phyloP scores from a whole-genome alignment of 75 land plant species.

The Isoetes taiwanensis region DNA sequence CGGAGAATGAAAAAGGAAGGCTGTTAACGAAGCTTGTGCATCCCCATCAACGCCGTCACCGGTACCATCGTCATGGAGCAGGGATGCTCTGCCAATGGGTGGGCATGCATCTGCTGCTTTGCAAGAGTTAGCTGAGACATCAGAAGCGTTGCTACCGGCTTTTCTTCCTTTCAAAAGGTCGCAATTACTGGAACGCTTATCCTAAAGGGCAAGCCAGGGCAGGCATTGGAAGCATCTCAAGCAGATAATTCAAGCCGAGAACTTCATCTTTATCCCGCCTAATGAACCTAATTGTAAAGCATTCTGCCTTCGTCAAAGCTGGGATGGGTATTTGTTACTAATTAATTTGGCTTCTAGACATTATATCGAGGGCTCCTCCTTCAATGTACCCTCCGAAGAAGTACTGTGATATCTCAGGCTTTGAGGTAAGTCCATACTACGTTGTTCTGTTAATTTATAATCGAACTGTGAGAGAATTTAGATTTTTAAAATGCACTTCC shows the following conservation, averaged over 20 bases:
- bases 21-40: too few relatives aligned
- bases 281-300: conserved; percentile 70
- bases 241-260: conserved; percentile 91
- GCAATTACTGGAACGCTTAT: conserved; percentile 70
- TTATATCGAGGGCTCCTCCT: conserved; percentile 76
- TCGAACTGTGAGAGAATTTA: too few relatives aligned
- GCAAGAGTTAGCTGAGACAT: conserved; percentile 42
- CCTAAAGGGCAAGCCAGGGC: conserved; percentile 81
- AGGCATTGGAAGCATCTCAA: conserved; percentile 96
- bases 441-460: too few relatives aligned
- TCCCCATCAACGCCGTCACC: too few relatives aligned
- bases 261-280: conserved; percentile 45
- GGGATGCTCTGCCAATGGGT: too few relatives aligned
- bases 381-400: conserved; percentile 84
- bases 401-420: conserved; percentile 85
- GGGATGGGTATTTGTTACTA: too few relatives aligned
- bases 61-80: too few relatives aligned
- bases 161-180: conserved; percentile 53
- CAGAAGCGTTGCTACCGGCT: conserved; percentile 56
- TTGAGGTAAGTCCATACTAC: conserved; percentile 75
- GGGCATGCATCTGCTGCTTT: too few relatives aligned
- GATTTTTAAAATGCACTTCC: too few relatives aligned
- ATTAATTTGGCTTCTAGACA: conserved; percentile 38
- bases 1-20: too few relatives aligned
- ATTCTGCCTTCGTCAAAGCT: too few relatives aligned